Evolutionary conservation across 257 asterid species (phyloP).

Genomic region (Scutellaria minor): DNA sequence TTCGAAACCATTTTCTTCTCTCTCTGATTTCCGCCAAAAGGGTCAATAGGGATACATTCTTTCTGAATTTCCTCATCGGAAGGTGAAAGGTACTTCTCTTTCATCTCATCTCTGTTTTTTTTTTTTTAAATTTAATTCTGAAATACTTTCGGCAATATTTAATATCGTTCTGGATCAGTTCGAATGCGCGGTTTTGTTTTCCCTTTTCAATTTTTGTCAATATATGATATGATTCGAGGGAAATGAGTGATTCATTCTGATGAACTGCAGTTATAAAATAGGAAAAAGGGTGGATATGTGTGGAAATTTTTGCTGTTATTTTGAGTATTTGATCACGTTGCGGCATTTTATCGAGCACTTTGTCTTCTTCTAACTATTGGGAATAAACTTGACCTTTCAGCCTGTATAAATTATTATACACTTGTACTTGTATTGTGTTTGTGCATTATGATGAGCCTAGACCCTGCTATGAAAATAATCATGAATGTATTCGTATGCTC

Average conservation of each 20-base stretch:
- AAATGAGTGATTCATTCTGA: neutral
- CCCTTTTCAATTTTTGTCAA: neutral
- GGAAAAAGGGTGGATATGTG: conserved; percentile 8
- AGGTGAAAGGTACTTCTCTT: conserved; percentile 27
- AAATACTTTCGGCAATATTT: neutral
- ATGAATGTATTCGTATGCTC: too few relatives aligned
- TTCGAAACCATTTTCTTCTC: neutral
- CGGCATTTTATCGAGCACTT: conserved; percentile 24
- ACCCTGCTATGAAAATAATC: too few relatives aligned
- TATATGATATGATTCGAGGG: conserved; percentile 1
- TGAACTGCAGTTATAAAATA: neutral
- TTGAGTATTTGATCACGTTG: neutral
- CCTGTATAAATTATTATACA: too few relatives aligned
- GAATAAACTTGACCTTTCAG: neutral
- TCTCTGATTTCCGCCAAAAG: neutral
- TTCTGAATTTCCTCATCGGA: neutral
- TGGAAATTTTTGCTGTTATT: neutral
- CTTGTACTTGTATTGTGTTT: too few relatives aligned
- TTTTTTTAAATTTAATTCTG: neutral
- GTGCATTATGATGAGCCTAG: too few relatives aligned
- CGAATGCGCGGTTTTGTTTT: conserved; percentile 7
- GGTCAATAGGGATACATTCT: neutral
- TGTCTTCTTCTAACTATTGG: neutral
- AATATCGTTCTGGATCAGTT: neutral
- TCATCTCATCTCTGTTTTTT: neutral